A percentile compares a stretch with the other conserved stretches of the same genome.
phyloP scores from a whole-genome alignment of 768 basidiomycete genomes.

The Rubroboletus pulcherrimus region DNA sequence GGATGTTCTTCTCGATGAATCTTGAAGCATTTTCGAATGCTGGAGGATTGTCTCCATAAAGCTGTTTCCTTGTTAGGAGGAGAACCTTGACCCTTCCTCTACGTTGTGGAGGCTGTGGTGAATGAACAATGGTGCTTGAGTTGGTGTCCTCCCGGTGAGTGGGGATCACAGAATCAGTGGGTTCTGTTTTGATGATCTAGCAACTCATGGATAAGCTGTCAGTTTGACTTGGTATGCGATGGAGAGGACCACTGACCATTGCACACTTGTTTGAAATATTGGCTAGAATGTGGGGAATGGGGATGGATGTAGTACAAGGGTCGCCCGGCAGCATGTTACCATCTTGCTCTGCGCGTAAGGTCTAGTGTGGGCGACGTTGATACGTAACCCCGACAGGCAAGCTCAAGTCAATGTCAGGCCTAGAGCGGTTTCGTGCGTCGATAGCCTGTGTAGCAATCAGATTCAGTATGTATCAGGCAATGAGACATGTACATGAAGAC shows the following conservation, averaged over 20 bases:
- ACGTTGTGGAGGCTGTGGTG: background rate
- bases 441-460: background rate
- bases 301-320: background rate
- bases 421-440: background rate
- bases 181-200: slow-evolving; percentile 12
- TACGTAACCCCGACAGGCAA: slow-evolving; percentile 5
- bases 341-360: background rate
- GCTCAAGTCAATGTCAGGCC: background rate
- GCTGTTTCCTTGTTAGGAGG: slow-evolving; percentile 9
- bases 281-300: background rate
- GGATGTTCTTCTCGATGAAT: slow-evolving; percentile 6
- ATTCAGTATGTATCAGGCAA: background rate
- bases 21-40: slow-evolving; percentile 4
- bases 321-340: background rate
- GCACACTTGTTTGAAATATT: background rate
- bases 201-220: background rate
- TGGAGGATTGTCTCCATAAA: slow-evolving; percentile 7
- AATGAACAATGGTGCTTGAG: background rate
- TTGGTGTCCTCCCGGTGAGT: background rate
- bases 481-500: background rate
- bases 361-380: background rate
- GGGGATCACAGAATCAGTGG: background rate
- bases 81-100: slow-evolving; percentile 4
- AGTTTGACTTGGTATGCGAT: background rate
- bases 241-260: background rate